Base-by-base conservation (phyloP, 2,329 filamentous ascomycete genomes). In the Calonectria hongkongensis region DNA sequence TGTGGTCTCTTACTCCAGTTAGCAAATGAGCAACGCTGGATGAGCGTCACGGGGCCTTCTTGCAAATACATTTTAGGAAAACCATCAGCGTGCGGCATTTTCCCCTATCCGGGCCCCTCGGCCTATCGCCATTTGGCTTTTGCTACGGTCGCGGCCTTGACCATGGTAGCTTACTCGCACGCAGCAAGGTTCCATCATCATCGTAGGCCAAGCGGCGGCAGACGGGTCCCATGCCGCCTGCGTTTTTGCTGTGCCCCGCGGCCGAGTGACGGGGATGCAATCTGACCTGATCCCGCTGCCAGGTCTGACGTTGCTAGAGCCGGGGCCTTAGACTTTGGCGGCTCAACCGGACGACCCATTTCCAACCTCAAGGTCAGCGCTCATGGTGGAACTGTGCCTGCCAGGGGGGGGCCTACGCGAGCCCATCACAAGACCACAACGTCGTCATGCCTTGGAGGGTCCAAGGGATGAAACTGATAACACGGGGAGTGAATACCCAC, bases 251-350 rank as follows among this genome's bases (percentile, higher is more conserved):
- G 48, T 72, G 65, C 70, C 51, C 70, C 54, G 45, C 45, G 47
- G 56, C 56, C 56, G 48, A 65, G 64, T 51, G 58, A 58, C 66
- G 66, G 70, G 70, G 70, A 63, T 43, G 36, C 25, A 41, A 25
- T 65, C 70, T 71, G 70, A 68, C 64, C 70, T 71, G 70, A 71
- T 71, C 66, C 56, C 30, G 66, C 70, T 64, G 39, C 30, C 33
- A 43, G 66, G 56, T 45, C 67, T 54, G 43, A 58, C 48, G 64
- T 56, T 66, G 48, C n/a, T 65, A 41, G 50, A n/a, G 21, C 60
- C 41, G 13, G 39, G 58, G 36, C 3, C 43, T 48, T 66, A 33
- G 50, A 65, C 30, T 58, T 65, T 58, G 70, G 70, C 70, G 66
- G 70, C 70, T 72, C 66, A 68, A 48, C 58, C 58, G 58, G 33